These are phyloP conservation scores for Ceratocystiopsis minuta DNA, from an alignment of 2,329 filamentous ascomycete genomes.

Conservation along the genomic window DNA sequence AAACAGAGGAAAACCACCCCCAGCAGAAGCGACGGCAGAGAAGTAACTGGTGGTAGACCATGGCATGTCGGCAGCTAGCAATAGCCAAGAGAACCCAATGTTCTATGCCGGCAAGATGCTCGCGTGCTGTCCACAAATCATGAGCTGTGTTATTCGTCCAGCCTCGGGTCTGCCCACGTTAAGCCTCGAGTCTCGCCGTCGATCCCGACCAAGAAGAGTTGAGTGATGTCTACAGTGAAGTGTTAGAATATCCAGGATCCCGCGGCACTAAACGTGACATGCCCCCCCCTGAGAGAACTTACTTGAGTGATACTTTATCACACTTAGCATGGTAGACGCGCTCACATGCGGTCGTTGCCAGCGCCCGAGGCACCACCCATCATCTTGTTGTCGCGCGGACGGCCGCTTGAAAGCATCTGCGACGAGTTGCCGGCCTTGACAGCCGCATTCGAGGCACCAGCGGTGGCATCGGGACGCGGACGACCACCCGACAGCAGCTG, in stretches of 20 bases:
- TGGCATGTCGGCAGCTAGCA: not conserved
- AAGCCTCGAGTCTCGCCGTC: too few relatives aligned
- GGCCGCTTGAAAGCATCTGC: constrained; percentile 51
- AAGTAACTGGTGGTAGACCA: too few relatives aligned
- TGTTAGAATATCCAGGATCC: too few relatives aligned
- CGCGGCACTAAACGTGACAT: too few relatives aligned
- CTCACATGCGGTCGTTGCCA: constrained; percentile 78
- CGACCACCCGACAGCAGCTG: too few relatives aligned
- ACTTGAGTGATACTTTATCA: too few relatives aligned
- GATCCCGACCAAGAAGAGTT: too few relatives aligned
- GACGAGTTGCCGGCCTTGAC: constrained; percentile 40
- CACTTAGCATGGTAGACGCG: too few relatives aligned
- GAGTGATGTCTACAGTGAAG: too few relatives aligned
- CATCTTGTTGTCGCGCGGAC: constrained; percentile 70
- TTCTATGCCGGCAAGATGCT: constrained; percentile 1
- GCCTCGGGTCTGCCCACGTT: too few relatives aligned
- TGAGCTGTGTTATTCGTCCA: not conserved
- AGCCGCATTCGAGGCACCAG: constrained; percentile 39
- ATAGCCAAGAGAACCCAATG: constrained; percentile 1
- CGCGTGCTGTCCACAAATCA: too few relatives aligned
- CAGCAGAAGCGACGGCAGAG: not conserved
- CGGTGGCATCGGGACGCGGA: constrained; percentile 44
- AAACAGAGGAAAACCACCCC: constrained; percentile 2
- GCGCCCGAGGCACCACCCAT: constrained; percentile 33
- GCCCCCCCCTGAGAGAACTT: too few relatives aligned